Percentiles rank a stretch among this genome's conserved stretches.
Evolutionary conservation across 2,329 filamentous ascomycete species (phyloP).

Genomic region (Didymella sp.): DNA sequence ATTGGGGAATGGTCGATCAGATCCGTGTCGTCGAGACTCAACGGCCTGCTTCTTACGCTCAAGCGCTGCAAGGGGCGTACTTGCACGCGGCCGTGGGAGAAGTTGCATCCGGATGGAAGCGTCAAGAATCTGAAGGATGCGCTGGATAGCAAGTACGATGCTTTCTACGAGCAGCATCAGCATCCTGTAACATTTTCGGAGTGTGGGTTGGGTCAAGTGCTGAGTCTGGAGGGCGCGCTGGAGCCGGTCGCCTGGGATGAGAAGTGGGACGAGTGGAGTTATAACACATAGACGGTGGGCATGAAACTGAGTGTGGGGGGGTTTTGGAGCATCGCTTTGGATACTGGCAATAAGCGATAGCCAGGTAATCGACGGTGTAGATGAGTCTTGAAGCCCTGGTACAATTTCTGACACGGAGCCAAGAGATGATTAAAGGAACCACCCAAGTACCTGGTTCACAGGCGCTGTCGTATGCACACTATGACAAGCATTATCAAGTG

Average conservation of each 20-base stretch:
- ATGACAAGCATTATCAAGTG: not conserved
- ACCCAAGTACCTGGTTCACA: no score
- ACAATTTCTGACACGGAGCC: no score
- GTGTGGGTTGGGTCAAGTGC: conserved; percentile 65
- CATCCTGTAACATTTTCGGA: conserved; percentile 60
- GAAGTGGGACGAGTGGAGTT: conserved; percentile 30
- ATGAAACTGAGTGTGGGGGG: no score
- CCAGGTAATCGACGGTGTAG: no score
- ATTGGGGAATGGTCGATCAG: conserved; percentile 20
- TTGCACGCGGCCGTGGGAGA: conserved; percentile 65
- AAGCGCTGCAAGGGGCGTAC: conserved; percentile 65
- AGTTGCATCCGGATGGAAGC: conserved; percentile 61
- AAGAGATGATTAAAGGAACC: no score
- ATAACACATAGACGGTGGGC: conserved; percentile 9
- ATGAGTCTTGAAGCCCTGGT: no score
- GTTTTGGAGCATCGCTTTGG: no score
- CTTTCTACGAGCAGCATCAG: conserved; percentile 61
- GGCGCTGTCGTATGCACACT: no score
- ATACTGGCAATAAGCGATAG: no score
- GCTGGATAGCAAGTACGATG: conserved; percentile 57
- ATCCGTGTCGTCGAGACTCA: conserved; percentile 47
- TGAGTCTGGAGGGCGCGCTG: conserved; percentile 60
- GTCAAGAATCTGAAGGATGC: conserved; percentile 62
- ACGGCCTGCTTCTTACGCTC: conserved; percentile 65
- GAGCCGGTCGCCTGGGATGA: conserved; percentile 28